phyloP scores from a whole-genome alignment of 495 filamentous ascomycete genomes.

The Lasiosphaeriaceae sp. region DNA sequence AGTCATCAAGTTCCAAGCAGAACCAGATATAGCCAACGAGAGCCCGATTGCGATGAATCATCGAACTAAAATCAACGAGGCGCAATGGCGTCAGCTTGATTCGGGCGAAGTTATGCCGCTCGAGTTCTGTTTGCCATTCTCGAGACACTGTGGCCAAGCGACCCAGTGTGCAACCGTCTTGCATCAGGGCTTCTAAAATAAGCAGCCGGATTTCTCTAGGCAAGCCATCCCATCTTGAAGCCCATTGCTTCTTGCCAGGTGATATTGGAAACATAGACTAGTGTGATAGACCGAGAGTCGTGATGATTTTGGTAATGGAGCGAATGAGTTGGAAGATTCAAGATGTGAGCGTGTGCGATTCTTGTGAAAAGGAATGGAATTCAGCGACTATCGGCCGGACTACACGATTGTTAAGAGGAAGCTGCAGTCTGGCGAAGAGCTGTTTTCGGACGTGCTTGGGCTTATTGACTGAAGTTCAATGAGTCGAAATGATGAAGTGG shows the following conservation, averaged over 20 bases:
- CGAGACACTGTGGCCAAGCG: slow-evolving; percentile 34
- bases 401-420: slow-evolving; percentile 1
- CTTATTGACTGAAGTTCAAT: neutral
- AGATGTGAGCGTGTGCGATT: too few relatives aligned
- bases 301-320: slow-evolving; percentile 1
- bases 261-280: slow-evolving; percentile 17
- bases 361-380: too few relatives aligned
- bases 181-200: slow-evolving; percentile 24
- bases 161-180: slow-evolving; percentile 30
- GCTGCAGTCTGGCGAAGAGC: neutral
- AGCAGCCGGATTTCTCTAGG: slow-evolving; percentile 24
- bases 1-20: slow-evolving; percentile 34
- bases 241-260: slow-evolving; percentile 19
- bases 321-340: too few relatives aligned
- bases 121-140: slow-evolving; percentile 36
- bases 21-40: slow-evolving; percentile 37
- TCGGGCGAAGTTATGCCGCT: slow-evolving; percentile 36
- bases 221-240: slow-evolving; percentile 21
- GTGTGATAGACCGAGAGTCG: slow-evolving; percentile 8
- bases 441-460: slow-evolving; percentile 7
- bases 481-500: slow-evolving; percentile 7
- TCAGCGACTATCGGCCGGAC: too few relatives aligned
- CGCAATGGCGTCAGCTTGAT: slow-evolving; percentile 28
- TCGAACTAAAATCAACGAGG: slow-evolving; percentile 22
- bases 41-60: slow-evolving; percentile 31